These are phyloP conservation scores for Marasmius tenuissimus DNA, from an alignment of 1,284 basidiomycete species.

Conservation along the genomic window DNA sequence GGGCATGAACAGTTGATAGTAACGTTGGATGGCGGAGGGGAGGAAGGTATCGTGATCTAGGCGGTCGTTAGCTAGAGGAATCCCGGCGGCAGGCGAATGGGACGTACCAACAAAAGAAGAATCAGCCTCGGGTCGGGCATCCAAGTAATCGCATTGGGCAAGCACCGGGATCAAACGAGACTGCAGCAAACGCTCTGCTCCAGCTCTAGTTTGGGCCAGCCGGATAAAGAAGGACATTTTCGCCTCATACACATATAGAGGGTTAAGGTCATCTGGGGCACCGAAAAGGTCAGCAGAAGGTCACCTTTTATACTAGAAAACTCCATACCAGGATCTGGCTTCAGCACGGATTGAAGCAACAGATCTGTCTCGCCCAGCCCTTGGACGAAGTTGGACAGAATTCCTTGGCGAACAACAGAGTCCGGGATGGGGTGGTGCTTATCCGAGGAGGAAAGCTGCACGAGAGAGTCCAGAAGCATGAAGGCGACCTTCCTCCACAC, in stretches of 20 bases:
- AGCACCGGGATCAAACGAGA: constrained; percentile 78
- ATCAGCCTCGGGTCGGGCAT: constrained; percentile 78
- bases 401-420: constrained; percentile 75
- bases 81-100: not conserved
- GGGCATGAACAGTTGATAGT: constrained; percentile 87
- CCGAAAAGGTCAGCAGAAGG: constrained; percentile 6
- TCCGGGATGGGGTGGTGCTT: constrained; percentile 58
- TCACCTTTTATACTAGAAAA: constrained; percentile 5
- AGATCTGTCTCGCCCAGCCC: constrained; percentile 84
- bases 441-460: constrained; percentile 65
- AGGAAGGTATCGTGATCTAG: constrained; percentile 84
- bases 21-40: constrained; percentile 84
- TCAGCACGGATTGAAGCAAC: constrained; percentile 78
- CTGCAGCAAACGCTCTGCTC: constrained; percentile 86
- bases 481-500: constrained; percentile 97
- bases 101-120: constrained; percentile 77
- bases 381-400: constrained; percentile 81
- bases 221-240: constrained; percentile 89
- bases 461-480: constrained; percentile 79
- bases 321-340: constrained; percentile 82
- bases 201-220: constrained; percentile 78
- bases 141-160: constrained; percentile 85
- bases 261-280: constrained; percentile 78
- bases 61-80: not conserved
- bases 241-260: constrained; percentile 93